Percentiles rank a stretch among this genome's conserved stretches.
Conservation (phyloP, 768 basidiomycete genomes). For the Clitopilus hobsonii region DNA sequence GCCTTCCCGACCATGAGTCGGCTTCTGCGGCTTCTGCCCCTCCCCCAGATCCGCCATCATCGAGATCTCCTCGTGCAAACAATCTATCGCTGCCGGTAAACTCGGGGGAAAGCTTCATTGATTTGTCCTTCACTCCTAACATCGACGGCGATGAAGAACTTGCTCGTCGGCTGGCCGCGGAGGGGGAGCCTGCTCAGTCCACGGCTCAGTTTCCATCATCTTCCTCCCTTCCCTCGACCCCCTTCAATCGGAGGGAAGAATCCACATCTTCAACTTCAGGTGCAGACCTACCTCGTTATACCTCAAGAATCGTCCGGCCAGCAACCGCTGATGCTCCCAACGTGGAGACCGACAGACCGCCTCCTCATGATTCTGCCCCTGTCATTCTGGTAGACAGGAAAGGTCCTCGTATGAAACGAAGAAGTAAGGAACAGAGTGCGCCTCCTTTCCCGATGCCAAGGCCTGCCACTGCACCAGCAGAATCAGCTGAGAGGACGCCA, state of each 20-base stretch:
- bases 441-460: background rate
- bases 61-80: background rate
- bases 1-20: background rate
- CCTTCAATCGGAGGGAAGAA: background rate
- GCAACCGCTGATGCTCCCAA: background rate
- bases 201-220: background rate
- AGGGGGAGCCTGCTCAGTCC: too few species aligned
- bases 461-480: background rate
- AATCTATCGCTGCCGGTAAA: background rate
- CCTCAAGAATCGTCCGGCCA: background rate
- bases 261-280: background rate
- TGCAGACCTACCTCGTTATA: background rate
- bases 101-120: background rate
- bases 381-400: background rate
- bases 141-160: constrained; percentile 8
- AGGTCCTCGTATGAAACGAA: background rate
- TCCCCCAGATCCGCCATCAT: constrained; percentile 1
- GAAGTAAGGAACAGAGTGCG: background rate
- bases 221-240: background rate
- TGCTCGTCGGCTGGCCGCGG: constrained; percentile 3
- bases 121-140: background rate
- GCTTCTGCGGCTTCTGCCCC: background rate
- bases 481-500: background rate
- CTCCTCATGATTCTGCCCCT: background rate
- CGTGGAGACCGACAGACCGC: background rate